Evolutionary conservation across 208 protist species (phyloP).

Genomic region (Leptomonas seymouri): DNA sequence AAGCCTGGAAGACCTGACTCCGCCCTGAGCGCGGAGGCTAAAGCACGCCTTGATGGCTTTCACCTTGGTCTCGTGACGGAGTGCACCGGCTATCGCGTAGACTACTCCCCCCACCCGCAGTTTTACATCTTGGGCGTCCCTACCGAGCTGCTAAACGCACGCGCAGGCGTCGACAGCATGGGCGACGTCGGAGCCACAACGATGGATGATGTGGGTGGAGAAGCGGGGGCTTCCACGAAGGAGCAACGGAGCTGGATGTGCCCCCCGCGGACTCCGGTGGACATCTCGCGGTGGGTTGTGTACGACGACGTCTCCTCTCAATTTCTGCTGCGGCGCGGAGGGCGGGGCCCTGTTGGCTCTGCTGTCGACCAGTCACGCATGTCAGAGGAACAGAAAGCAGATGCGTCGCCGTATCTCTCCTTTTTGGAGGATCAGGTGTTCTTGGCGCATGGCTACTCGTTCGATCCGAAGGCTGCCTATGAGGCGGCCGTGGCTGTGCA

Average conservation of each 20-base stretch:
- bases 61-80: constrained; percentile 15
- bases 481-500: constrained; percentile 15
- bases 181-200: neutral
- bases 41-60: constrained; percentile 6
- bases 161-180: neutral
- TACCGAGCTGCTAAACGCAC: constrained; percentile 8
- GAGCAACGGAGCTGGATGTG: neutral
- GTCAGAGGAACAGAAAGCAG: neutral
- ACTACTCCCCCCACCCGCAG: constrained; percentile 27
- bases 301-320: constrained; percentile 35
- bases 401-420: neutral
- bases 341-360: neutral
- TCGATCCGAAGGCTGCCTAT: constrained; percentile 23
- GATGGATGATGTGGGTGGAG: neutral
- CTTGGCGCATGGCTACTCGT: constrained; percentile 35
- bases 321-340: constrained; percentile 29
- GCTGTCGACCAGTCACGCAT: neutral
- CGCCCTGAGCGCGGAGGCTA: neutral
- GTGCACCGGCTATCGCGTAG: constrained; percentile 23
- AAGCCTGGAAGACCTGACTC: neutral
- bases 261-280: neutral
- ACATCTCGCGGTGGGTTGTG: constrained; percentile 31
- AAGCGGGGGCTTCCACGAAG: neutral
- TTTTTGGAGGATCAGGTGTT: constrained; percentile 31
- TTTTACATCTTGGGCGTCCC: constrained; percentile 43